Evolutionary conservation across 2,329 filamentous ascomycete species (phyloP), one percentile per base, ranked within the genome.

Genomic region (Fusarium aywerte): DNA sequence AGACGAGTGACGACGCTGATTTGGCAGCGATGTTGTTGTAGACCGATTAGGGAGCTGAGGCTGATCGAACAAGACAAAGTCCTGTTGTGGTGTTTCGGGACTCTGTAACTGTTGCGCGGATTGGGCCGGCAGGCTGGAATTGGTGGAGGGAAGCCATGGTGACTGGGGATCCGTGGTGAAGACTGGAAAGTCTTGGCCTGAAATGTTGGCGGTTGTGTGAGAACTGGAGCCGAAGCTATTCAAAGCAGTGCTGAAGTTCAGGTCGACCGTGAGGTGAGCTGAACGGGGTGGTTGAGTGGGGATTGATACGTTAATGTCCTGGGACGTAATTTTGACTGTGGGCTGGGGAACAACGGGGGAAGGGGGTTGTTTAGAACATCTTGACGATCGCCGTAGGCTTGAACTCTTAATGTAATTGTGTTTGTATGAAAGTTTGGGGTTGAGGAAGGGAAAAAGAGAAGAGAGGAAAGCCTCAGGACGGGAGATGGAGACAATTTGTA

Each of bases 101-200:
- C 81, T 83, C 78, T 81, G 81, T 79, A 82, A 78, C 80, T 87
- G 80, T 72, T 83, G 86, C 82, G 84, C 84, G 82, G 86, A 78
- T 81, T 80, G 73, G 82, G 86, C 87, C 87, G 86, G 86, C 85
- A 83, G 85, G 84, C 82, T 86, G 79, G 83, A 75, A 76, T 84
- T 82, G 83, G 82, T 87, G 83, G 88, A 89, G 85, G 90, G 87
- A 89, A 85, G 90, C 91, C 91, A 94, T 94, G 85, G 75, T 93
- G 88, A 87, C 82, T 85, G 84, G 80, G 88, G 87, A 92, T 91
- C 90, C 91, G 91, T 93, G 86, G 85, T 93, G 90, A 90, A 90
- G 89, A 91, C 89, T 87, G 84, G 76, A 73, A 85, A 87, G 87
- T 90, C 89, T 87, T 84, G 86, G 76, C 80, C 78, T 82, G 83